Evolutionary conservation across 805 yeast genomes (phyloP), one percentile per base, ranked within the genome.

Genomic region (Yarrowia sp.): DNA sequence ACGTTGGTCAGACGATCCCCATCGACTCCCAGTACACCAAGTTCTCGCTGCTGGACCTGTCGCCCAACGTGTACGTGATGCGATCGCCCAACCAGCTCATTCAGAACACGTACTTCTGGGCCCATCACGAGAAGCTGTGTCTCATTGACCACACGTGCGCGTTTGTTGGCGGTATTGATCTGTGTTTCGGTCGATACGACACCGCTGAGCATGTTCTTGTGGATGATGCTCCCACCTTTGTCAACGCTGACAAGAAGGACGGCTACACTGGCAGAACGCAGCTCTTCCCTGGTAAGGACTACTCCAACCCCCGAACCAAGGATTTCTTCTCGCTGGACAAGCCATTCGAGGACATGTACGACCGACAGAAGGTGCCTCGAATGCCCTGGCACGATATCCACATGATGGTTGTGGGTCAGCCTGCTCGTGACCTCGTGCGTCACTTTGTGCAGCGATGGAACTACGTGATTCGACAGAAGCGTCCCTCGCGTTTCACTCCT

Each of bases 341-440:
- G 67, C 98, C 99, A 1, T 90, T 86, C 69, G 96, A 90, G 56
- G 89, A 90, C 21, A 87, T 93, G 94, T 90, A 90, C 70, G 96
- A 94, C 72, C 81, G 99, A 64, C 77, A 81, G 14, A 73, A 73
- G 18, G 80, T 83, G 19, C 98, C 99, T 2, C 82, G 99, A 68
- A 94, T 94, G 99, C 99, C 99, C 9, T 94, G 99, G 99, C 99
- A 94, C 73, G 99, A 94, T 79, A 90, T 94, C 36, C 98, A 94
- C 67, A 94, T 92, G 96, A 84, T 91, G 76, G 85, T 96, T 0
- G 83, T 92, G 2, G 99, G 99, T 13, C 96, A 92, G 69, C 84
- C 92, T 3, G 99, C 98, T 0, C 81, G 97, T 64, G 99, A 94
- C 72, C 74, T 93, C 59, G 82, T 96, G 0, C 82, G 99, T 63